These are phyloP conservation scores for Nakataea oryzae DNA, from an alignment of 2,329 filamentous ascomycete genomes.

Conservation along the genomic window DNA sequence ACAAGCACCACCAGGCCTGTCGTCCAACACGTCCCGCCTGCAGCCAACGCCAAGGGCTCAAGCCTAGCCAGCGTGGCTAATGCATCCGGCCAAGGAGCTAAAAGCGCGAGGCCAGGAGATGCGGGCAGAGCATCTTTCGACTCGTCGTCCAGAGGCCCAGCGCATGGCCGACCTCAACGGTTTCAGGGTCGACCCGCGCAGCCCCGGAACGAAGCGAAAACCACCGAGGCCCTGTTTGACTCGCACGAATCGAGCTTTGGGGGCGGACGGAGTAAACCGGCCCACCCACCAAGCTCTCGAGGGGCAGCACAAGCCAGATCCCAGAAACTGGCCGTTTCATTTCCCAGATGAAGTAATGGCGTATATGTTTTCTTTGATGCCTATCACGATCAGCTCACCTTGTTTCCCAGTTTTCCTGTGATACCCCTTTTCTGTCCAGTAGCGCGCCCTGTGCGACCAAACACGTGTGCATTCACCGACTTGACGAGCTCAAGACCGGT, in stretches of 20 bases:
- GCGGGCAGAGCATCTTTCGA: neutral
- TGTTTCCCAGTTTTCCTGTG: too few relatives aligned
- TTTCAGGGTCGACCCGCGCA: neutral
- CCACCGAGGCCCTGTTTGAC: slow-evolving; percentile 5
- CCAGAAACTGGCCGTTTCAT: too few relatives aligned
- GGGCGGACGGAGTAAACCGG: neutral
- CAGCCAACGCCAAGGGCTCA: neutral
- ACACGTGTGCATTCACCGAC: too few relatives aligned
- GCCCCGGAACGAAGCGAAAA: slow-evolving; percentile 8
- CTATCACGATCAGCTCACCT: too few relatives aligned
- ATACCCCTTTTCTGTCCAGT: too few relatives aligned
- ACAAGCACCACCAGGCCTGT: neutral
- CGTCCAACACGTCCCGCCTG: neutral
- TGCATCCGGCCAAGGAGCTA: neutral
- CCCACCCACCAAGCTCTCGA: neutral
- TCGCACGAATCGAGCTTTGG: neutral
- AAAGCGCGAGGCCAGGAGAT: neutral
- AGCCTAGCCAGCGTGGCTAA: neutral
- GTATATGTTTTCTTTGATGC: too few relatives aligned
- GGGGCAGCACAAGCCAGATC: neutral
- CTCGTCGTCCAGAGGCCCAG: neutral
- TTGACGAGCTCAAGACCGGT: too few relatives aligned
- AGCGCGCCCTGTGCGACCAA: too few relatives aligned
- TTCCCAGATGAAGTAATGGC: too few relatives aligned
- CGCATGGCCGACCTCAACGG: neutral